Percentiles rank a stretch among this genome's conserved stretches.
phyloP scores from a whole-genome alignment of 768 basidiomycete genomes.

The Leccinum disarticulatum region DNA sequence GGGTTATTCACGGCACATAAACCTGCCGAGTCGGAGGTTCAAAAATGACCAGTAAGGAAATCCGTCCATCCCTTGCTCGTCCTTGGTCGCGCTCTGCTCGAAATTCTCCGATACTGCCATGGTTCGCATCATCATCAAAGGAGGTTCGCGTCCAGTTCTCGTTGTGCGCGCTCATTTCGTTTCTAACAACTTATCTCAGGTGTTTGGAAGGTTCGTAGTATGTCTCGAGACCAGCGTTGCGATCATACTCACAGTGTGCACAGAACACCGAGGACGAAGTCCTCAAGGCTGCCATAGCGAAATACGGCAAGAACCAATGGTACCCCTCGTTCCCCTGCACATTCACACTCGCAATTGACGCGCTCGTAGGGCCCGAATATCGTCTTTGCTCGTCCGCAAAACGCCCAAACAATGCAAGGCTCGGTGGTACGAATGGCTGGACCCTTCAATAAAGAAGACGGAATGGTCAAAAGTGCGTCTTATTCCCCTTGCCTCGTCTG shows the following conservation, averaged over 20 bases:
- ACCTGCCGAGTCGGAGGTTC: constrained; percentile 19
- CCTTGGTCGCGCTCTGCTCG: neutral
- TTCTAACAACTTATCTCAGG: constrained; percentile 39
- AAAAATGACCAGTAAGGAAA: constrained; percentile 12
- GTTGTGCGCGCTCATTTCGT: neutral
- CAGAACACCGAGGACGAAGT: constrained; percentile 98
- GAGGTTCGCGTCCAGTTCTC: constrained; percentile 48
- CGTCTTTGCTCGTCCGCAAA: constrained; percentile 94
- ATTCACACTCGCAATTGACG: constrained; percentile 1
- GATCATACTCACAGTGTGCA: constrained; percentile 11
- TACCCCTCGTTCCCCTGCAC: constrained; percentile 23
- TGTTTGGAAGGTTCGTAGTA: constrained; percentile 71
- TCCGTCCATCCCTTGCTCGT: neutral
- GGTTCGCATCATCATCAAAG: constrained; percentile 92
- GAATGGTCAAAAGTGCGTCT: constrained; percentile 92
- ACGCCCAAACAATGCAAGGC: constrained; percentile 99
- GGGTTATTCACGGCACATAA: no score
- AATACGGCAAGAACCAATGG: constrained; percentile 98
- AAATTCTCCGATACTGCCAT: constrained; percentile 36
- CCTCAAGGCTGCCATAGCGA: constrained; percentile 96
- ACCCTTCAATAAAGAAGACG: constrained; percentile 99
- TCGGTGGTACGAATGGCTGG: constrained; percentile 99
- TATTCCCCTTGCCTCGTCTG: neutral
- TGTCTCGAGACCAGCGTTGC: neutral
- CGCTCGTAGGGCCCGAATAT: constrained; percentile 84